Conservation (phyloP, 176 grass and related monocot genomes). For the Bromus sterilis region DNA sequence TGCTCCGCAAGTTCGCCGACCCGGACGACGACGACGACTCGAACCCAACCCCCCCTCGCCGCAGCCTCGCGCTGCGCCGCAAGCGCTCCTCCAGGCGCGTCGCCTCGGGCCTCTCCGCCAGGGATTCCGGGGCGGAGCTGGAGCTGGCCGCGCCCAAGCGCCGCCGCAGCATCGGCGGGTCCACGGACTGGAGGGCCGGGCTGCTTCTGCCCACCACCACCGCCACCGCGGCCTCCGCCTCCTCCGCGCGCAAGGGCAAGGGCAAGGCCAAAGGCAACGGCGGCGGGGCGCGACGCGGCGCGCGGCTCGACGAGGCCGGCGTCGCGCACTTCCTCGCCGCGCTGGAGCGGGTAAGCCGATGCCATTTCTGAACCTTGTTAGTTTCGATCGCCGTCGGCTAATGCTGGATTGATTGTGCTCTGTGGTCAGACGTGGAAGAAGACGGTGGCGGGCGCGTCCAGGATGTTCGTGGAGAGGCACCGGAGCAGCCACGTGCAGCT, state of each 20-base stretch:
- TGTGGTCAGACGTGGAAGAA: constrained; percentile 69
- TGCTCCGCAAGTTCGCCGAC: constrained; percentile 94
- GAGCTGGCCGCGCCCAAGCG: constrained; percentile 29
- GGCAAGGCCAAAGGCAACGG: not conserved
- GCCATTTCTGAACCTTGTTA: not conserved
- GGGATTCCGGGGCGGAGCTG: constrained; percentile 23
- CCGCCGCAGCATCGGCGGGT: constrained; percentile 50
- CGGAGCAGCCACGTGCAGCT: constrained; percentile 62
- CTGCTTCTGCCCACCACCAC: constrained; percentile 48
- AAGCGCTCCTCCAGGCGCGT: constrained; percentile 79
- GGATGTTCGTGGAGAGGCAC: constrained; percentile 89
- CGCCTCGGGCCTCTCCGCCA: constrained; percentile 66
- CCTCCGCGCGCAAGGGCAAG: constrained; percentile 14
- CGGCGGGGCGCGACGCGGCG: constrained; percentile 24
- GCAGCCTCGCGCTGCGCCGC: constrained; percentile 41
- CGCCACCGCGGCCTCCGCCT: not conserved
- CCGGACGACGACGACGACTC: constrained; percentile 32
- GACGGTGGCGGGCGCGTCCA: constrained; percentile 82
- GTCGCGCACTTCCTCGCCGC: constrained; percentile 62
- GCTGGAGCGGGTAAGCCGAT: constrained; percentile 48
- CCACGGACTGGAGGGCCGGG: constrained; percentile 58
- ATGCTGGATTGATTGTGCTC: not conserved
- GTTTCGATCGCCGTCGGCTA: not conserved
- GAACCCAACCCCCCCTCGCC: not conserved
- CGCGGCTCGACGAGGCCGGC: constrained; percentile 46